These are phyloP conservation scores for Paramecium sonneborni DNA, from an alignment of 73 alveolate genomes.

Conservation along the genomic window DNA sequence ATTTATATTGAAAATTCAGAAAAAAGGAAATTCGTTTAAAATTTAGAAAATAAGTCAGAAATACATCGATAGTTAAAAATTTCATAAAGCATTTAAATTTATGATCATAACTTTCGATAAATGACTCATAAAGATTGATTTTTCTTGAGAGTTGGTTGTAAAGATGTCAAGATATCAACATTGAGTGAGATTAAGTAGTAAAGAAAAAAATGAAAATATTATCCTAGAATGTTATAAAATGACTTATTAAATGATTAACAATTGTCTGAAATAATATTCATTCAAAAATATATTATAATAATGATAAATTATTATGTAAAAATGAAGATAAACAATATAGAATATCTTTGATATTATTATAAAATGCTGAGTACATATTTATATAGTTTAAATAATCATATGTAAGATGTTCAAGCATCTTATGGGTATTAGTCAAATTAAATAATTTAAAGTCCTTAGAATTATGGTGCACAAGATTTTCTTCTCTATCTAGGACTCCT, in stretches of 20 bases:
- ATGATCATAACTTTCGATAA: too few species aligned
- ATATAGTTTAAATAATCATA: not conserved
- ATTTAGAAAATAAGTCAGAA: too few species aligned
- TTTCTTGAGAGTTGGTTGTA: too few species aligned
- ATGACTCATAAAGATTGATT: too few species aligned
- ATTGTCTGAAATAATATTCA: not conserved
- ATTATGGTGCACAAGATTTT: not conserved
- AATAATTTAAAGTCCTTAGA: not conserved
- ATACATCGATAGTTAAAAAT: too few species aligned
- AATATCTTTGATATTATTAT: not conserved
- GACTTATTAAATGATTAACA: not conserved
- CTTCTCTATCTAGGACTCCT: slow-evolving; percentile 29
- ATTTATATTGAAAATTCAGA: too few species aligned
- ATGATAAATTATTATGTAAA: not conserved
- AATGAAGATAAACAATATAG: not conserved
- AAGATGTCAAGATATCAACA: too few species aligned
- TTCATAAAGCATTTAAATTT: too few species aligned
- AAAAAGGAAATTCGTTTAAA: too few species aligned
- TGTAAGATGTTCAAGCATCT: not conserved
- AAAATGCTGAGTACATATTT: not conserved
- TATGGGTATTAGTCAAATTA: not conserved
- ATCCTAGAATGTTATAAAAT: not conserved
- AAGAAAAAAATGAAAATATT: too few species aligned
- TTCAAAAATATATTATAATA: not conserved
- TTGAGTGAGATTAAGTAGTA: too few species aligned